A percentile compares a stretch with the other conserved stretches of the same genome.
phyloP scores from a whole-genome alignment of 2,329 filamentous ascomycete genomes.

The Fusarium sp. region DNA sequence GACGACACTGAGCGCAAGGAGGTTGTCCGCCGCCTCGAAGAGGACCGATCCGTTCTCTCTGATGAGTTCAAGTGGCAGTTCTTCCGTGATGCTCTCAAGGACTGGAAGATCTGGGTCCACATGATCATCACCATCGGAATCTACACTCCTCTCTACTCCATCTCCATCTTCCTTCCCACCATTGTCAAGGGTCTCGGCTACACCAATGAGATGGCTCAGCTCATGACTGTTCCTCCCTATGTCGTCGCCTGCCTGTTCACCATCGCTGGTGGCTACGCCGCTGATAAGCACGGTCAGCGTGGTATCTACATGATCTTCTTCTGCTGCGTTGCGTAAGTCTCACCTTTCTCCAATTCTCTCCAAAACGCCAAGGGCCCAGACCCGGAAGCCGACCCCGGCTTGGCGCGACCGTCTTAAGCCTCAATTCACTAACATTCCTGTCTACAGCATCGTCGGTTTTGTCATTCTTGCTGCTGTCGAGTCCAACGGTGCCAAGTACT shows the following conservation, averaged over 20 bases:
- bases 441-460: slow-evolving; percentile 46
- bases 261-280: slow-evolving; percentile 55
- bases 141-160: slow-evolving; percentile 53
- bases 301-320: slow-evolving; percentile 53
- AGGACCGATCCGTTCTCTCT: slow-evolving; percentile 58
- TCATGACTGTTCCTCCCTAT: slow-evolving; percentile 53
- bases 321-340: slow-evolving; percentile 48
- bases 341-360: neutral
- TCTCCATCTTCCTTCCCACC: slow-evolving; percentile 51
- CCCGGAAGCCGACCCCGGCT: slow-evolving; percentile 12
- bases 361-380: slow-evolving; percentile 7
- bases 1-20: slow-evolving; percentile 54
- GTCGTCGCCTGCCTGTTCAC: slow-evolving; percentile 51
- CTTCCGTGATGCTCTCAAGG: slow-evolving; percentile 65
- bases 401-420: slow-evolving; percentile 1
- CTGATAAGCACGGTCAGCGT: slow-evolving; percentile 50
- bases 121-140: slow-evolving; percentile 72
- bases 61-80: slow-evolving; percentile 69
- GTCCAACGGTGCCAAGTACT: slow-evolving; percentile 57
- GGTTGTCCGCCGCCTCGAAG: slow-evolving; percentile 55
- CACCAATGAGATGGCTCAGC: slow-evolving; percentile 49
- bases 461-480: slow-evolving; percentile 45
- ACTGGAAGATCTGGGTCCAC: slow-evolving; percentile 66
- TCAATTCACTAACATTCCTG: slow-evolving; percentile 19
- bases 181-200: slow-evolving; percentile 52